Base-by-base conservation (phyloP, 305 asterid genomes). In the Ajuga reptans region DNA sequence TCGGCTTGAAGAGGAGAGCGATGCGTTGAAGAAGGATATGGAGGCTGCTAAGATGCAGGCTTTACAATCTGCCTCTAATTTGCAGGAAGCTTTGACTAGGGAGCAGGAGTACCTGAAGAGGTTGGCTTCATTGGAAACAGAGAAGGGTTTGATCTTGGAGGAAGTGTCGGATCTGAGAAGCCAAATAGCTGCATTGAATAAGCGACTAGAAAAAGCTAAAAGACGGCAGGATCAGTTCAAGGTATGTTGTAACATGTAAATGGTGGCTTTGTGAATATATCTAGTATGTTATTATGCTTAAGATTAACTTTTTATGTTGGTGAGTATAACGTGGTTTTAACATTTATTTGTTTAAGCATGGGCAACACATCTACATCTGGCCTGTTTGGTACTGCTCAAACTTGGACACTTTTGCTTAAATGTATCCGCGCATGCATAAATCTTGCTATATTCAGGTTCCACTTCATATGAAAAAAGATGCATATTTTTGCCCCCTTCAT, bases 91-190 rank as follows among this genome's bases (percentile, higher is more conserved):
- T 72, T 4, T 72, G 69, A 49, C 8, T 57, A 80, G 72, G 61
- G 97, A 88, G 84, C 82, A 82, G 68, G 93, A 77, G 45, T 71
- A 74, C 18, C n/a, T 78, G 39, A 90, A 81, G 82, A 88, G 71
- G 47, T 50, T 70, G 72, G 86, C 80, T 72, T 64, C 70, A 6
- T 75, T 73, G 54, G 84, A 87, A 15, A 59, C 69, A 10, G 82
- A 82, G 75, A 92, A 75, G 81, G 61, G 59, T 39, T 75, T 63
- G 46, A 55, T 82, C 66, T 77, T 74, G 57, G 85, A 88, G 78
- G 77, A 86, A 73, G 27, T 75, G 12, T 70, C 75, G 6, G 51
- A 68, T 61, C 11, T 79, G 60, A 87, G 76, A 72, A 77, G 73
- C n/a, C 64, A 58, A 14, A 33, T 9, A 1, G 63, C 79, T 59